Percentiles rank a stretch among this genome's conserved stretches.
Evolutionary conservation across 2,329 filamentous ascomycete species (phyloP).

Genomic region (Ophiostoma australiae): DNA sequence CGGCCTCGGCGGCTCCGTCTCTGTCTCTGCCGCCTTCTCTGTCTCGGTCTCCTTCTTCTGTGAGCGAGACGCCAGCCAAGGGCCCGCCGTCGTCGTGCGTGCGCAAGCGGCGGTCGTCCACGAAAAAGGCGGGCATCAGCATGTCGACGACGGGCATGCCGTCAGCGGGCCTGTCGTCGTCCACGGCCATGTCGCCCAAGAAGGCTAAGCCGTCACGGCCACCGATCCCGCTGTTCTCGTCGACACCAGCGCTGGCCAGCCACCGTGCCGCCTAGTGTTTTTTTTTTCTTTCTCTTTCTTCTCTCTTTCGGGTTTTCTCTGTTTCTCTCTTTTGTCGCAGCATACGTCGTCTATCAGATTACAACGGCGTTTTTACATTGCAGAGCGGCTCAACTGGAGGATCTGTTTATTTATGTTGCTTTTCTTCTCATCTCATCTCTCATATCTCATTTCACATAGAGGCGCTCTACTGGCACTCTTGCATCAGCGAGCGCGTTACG

Average conservation of each 20-base stretch:
- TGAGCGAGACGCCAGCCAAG: not conserved
- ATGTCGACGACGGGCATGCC: not conserved
- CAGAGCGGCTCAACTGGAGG: too few relatives aligned
- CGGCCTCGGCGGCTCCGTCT: not conserved
- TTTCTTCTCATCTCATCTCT: not conserved
- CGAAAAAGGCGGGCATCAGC: not conserved
- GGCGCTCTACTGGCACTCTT: not conserved
- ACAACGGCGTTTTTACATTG: not conserved
- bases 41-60: too few relatives aligned
- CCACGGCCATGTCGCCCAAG: not conserved
- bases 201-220: not conserved
- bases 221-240: constrained; percentile 1
- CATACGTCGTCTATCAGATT: not conserved
- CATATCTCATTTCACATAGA: not conserved
- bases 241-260: not conserved
- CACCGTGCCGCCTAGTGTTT: not conserved
- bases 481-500: constrained; percentile 10
- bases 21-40: not conserved
- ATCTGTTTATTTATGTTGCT: too few relatives aligned
- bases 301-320: too few relatives aligned
- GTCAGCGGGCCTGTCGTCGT: not conserved
- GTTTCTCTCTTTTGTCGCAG: not conserved
- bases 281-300: not conserved
- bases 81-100: not conserved
- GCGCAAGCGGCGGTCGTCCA: not conserved